phyloP scores from a whole-genome alignment of 2,329 filamentous ascomycete species.

The Pestalotiopsis sp. region DNA sequence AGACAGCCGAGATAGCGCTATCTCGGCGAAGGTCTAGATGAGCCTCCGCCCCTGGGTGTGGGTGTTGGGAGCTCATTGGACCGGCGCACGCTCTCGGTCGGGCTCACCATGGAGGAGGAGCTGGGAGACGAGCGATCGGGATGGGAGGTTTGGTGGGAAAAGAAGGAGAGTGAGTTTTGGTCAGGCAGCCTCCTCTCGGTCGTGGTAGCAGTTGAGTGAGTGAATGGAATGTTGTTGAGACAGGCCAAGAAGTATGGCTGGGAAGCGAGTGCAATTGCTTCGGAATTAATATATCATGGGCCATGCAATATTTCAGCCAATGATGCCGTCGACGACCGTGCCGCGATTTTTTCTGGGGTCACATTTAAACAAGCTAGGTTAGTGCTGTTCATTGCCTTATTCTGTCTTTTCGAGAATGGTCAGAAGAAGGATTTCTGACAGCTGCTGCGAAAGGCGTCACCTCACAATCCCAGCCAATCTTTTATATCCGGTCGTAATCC shows the following conservation, averaged over 20 bases:
- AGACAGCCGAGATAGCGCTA: conserved; percentile 13
- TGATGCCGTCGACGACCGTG: conserved; percentile 7
- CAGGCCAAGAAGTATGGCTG: conserved; percentile 5
- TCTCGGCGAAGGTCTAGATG: conserved; percentile 12
- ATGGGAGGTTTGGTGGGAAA: not conserved
- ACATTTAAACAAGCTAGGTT: conserved; percentile 3
- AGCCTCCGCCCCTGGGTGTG: conserved; percentile 6
- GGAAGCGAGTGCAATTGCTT: conserved; percentile 4
- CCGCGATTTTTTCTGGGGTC: conserved; percentile 10
- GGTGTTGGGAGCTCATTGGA: conserved; percentile 8
- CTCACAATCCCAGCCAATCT: not conserved
- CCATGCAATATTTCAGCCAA: conserved; percentile 3
- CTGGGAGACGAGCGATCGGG: not conserved
- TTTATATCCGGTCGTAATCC: not conserved
- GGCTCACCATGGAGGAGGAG: not conserved
- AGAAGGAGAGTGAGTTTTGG: not conserved
- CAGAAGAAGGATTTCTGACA: not conserved
- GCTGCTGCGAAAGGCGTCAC: not conserved
- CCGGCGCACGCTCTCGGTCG: not conserved
- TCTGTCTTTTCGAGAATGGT: conserved; percentile 1
- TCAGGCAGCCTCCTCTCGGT: not conserved
- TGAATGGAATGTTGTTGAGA: conserved; percentile 1
- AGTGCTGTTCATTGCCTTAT: conserved; percentile 4
- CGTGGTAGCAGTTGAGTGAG: not conserved
- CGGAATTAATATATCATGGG: conserved; percentile 9